These are phyloP conservation scores for Trifolium fragiferum DNA, from an alignment of 306 rosid species.

Conservation along the genomic window DNA sequence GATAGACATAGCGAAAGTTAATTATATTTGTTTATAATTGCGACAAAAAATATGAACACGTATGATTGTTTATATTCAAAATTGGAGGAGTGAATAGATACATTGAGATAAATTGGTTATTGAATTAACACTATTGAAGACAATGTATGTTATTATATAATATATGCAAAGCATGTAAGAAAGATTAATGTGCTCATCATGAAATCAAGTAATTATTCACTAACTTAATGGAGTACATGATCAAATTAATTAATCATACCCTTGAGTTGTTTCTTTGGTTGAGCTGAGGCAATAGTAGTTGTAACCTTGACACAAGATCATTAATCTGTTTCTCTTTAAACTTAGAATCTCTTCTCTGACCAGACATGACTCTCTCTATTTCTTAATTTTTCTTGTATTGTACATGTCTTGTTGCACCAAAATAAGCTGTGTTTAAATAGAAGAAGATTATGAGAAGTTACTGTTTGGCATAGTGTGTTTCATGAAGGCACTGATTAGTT, in stretches of 20 bases:
- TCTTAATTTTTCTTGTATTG: conserved; percentile 11
- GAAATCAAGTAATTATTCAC: neutral
- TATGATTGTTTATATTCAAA: no score
- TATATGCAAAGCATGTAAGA: neutral
- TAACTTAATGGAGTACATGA: neutral
- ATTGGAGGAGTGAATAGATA: no score
- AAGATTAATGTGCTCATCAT: no score
- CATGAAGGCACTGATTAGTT: conserved; percentile 35
- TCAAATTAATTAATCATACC: conserved; percentile 38
- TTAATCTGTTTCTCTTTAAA: conserved; percentile 46
- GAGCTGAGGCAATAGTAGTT: conserved; percentile 44
- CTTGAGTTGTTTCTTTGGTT: conserved; percentile 49
- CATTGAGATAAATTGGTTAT: neutral
- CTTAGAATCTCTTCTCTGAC: conserved; percentile 46
- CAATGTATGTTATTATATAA: neutral
- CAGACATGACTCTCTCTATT: conserved; percentile 44
- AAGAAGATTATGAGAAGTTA: neutral
- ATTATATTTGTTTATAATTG: no score
- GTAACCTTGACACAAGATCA: conserved; percentile 53
- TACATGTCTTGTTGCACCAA: conserved; percentile 34
- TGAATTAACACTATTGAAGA: neutral
- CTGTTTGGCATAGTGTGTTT: neutral
- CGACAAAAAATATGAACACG: no score
- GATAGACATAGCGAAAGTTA: no score
- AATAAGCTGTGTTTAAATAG: conserved; percentile 46